Evolutionary conservation across 2,329 filamentous ascomycete genomes (phyloP).

Genomic region (Thermomyces lanuginosus): DNA sequence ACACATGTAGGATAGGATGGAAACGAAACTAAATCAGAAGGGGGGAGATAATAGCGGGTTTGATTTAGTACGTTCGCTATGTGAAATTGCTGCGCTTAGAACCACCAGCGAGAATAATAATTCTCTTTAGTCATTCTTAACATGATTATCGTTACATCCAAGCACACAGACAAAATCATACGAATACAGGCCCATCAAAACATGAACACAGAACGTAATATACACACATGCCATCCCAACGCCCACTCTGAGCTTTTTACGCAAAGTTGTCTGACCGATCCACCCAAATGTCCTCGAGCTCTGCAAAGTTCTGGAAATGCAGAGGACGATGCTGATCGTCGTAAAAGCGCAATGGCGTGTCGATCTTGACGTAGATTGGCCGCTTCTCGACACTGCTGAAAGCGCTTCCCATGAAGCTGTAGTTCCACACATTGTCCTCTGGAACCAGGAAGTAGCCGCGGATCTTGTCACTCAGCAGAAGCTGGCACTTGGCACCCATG

Average conservation of each 20-base stretch:
- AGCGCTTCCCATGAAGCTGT: conserved; percentile 87
- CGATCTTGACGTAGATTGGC: conserved; percentile 77
- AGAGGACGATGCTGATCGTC: conserved; percentile 79
- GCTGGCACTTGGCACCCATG: conserved; percentile 91
- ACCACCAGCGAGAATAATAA: no score
- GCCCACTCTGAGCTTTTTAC: conserved; percentile 29
- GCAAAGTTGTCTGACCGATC: conserved; percentile 88
- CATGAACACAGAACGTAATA: conserved; percentile 1
- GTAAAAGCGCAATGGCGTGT: conserved; percentile 81
- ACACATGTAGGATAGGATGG: no score
- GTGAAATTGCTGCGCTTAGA: no score
- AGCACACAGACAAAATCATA: no score
- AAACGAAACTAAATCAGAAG: no score
- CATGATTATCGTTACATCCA: conserved; percentile 2
- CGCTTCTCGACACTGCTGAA: conserved; percentile 86
- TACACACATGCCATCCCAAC: conserved; percentile 3
- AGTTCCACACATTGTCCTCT: conserved; percentile 84
- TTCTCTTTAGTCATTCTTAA: no score
- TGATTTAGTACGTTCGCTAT: no score
- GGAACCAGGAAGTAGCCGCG: conserved; percentile 92
- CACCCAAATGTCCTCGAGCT: conserved; percentile 92
- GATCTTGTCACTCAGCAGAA: conserved; percentile 83
- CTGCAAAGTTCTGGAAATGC: conserved; percentile 94
- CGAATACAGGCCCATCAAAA: no score
- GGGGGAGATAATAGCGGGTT: no score